Percentiles rank a stretch among this genome's conserved stretches.
These are phyloP conservation scores for Leishmania tarentolae DNA, from an alignment of 208 protist genomes.

Conservation along the genomic window DNA sequence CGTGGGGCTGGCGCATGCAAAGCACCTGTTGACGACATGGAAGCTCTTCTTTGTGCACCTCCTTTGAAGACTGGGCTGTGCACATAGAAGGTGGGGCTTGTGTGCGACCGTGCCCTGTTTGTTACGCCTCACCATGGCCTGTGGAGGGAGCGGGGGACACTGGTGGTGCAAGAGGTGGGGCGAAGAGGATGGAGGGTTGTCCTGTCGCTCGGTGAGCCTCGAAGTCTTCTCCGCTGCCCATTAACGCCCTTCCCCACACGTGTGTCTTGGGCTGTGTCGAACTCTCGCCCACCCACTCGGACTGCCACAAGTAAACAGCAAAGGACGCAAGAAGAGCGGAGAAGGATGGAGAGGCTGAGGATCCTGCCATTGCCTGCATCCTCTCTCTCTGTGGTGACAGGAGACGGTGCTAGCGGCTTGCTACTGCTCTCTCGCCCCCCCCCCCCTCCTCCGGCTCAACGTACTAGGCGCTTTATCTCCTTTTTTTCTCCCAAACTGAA, in stretches of 20 bases:
- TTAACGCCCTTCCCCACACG: neutral
- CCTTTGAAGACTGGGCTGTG: constrained; percentile 34
- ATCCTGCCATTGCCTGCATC: neutral
- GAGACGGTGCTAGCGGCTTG: neutral
- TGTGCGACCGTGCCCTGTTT: neutral
- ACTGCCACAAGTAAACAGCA: neutral
- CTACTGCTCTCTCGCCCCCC: neutral
- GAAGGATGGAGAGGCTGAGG: neutral
- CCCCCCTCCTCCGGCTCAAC: neutral
- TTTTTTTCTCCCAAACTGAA: neutral
- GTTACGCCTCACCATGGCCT: neutral
- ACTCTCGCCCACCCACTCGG: neutral
- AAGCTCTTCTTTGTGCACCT: constrained; percentile 37
- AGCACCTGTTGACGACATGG: constrained; percentile 48
- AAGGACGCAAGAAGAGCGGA: neutral
- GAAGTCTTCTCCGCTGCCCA: no score
- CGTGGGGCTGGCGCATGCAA: constrained; percentile 37
- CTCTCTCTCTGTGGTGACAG: neutral
- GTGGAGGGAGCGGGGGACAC: neutral
- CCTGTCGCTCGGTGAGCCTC: neutral
- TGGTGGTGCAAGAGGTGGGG: neutral
- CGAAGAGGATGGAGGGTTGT: no score
- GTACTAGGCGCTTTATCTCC: neutral
- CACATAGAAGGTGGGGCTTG: constrained; percentile 16
- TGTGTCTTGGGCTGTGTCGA: no score